Base-by-base conservation (phyloP, 768 basidiomycete species). In the Phaffia tasmanica region DNA sequence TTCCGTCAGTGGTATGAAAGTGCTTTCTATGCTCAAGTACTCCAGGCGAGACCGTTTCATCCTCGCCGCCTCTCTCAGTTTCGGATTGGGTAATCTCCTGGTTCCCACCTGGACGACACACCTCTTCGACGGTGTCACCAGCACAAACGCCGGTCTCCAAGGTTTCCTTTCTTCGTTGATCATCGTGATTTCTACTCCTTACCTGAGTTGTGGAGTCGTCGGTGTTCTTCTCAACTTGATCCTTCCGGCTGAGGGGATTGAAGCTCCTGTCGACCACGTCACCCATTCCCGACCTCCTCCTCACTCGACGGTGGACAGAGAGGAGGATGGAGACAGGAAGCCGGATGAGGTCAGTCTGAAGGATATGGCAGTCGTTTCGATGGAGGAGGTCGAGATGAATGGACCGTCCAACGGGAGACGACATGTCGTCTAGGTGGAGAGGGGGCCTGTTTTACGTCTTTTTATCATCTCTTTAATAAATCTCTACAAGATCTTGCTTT, bases 131-230 rank as follows among this genome's bases (percentile, higher is more conserved):
- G 59, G 59, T 48, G 65, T 67, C 18, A 2, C 14, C 16, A 61
- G 32, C 19, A 50, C 57, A 58, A 71, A 70, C 57, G 78, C 76
- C 42, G 85, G 84, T 0, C 76, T 89, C 25, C 76, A 81, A 68
- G 87, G 88, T 0, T 78, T 90, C 57, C 82, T 92, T 69, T 79
- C 84, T 72, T 86, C 86, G 5, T 87, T 90, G 69, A 85, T 85
- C 42, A 90, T 91, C 72, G 77, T 90, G 48, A 75, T 90, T 64
- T 85, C 83, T 68, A 89, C 88, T 1, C 89, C 88, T 48, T 90
- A 84, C 74, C 75, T 86, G 57, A 77, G 79, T 51, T 75, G 84
- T 0, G 85, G 84, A 11, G 73, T 86, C 65, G 80, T 84, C 6
- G 84, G 83, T 7, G 80, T 81, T 15, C 48, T 83, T 11, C 78